Conservation (phyloP, 2,329 filamentous ascomycete genomes). For the Plectosphaerella sp. region DNA sequence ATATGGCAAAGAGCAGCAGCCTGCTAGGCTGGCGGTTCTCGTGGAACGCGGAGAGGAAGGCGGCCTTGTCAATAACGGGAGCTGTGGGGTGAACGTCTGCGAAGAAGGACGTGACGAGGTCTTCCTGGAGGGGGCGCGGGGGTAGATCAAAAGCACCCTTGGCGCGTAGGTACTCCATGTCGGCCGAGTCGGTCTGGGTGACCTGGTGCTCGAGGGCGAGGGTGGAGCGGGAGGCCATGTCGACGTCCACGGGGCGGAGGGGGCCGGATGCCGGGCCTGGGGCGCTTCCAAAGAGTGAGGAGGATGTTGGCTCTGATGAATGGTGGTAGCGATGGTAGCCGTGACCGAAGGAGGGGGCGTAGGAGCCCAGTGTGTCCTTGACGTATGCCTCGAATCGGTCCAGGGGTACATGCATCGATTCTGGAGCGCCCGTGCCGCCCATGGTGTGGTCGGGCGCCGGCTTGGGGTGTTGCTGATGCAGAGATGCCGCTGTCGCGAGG, state of each 20-base stretch:
- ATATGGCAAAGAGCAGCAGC: conserved; percentile 12
- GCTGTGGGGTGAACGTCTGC: conserved; percentile 11
- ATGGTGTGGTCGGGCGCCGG: background rate
- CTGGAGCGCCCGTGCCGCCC: no score
- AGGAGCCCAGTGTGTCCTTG: conserved; percentile 7
- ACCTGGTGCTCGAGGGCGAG: conserved; percentile 7
- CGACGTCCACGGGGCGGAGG: background rate
- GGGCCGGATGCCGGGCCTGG: background rate
- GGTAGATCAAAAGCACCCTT: conserved; percentile 12
- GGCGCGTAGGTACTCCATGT: conserved; percentile 7
- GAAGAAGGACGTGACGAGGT: conserved; percentile 9
- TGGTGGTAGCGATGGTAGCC: background rate
- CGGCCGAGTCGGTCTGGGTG: conserved; percentile 8
- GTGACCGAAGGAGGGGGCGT: conserved; percentile 8
- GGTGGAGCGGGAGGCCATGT: conserved; percentile 7
- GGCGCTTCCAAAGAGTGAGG: no score
- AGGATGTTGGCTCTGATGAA: background rate
- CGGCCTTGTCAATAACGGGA: conserved; percentile 6
- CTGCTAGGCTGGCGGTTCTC: conserved; percentile 5
- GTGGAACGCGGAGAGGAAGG: conserved; percentile 9
- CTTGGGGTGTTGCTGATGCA: background rate
- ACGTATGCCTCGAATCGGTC: conserved; percentile 11
- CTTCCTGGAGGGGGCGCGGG: conserved; percentile 4
- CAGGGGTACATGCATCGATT: background rate
- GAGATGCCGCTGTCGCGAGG: no score